phyloP scores from a whole-genome alignment of 257 asterid genomes.

The Solanum phureja region DNA sequence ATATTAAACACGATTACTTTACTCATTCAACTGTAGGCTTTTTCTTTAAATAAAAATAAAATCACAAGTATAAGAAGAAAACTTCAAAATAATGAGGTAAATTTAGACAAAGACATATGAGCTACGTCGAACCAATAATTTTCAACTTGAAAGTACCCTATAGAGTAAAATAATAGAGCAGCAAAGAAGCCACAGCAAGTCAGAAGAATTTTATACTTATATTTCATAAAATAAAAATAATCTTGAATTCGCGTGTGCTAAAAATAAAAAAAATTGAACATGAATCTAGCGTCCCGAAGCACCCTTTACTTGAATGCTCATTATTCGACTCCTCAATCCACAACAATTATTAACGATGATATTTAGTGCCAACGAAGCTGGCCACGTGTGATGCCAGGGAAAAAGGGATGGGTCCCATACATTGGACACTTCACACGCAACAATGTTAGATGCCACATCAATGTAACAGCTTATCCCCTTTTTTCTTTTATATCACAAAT shows the following conservation, averaged over 20 bases:
- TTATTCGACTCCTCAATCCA: neutral
- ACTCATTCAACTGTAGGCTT: neutral
- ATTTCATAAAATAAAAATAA: neutral
- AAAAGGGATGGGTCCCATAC: conserved; percentile 10
- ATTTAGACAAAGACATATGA: neutral
- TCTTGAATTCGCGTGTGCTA: neutral
- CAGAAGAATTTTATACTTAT: neutral
- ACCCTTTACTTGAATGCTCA: neutral
- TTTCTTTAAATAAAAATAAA: neutral
- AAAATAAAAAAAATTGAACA: too few species aligned
- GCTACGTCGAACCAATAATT: neutral
- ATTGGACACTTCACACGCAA: conserved; percentile 27
- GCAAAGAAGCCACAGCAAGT: neutral
- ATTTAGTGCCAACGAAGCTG: neutral
- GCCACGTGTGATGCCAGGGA: conserved; percentile 28
- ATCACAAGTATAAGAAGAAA: neutral
- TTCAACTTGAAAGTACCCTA: neutral
- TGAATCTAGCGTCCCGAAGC: too few species aligned
- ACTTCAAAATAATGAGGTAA: neutral
- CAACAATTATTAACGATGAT: neutral
- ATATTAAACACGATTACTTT: neutral
- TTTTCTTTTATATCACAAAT: neutral
- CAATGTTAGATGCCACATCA: conserved; percentile 4
- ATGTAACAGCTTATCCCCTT: neutral
- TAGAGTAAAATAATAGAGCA: neutral